These are phyloP conservation scores for Dictyostelium citrinum DNA, from an alignment of 78 protist species.

Conservation along the genomic window DNA sequence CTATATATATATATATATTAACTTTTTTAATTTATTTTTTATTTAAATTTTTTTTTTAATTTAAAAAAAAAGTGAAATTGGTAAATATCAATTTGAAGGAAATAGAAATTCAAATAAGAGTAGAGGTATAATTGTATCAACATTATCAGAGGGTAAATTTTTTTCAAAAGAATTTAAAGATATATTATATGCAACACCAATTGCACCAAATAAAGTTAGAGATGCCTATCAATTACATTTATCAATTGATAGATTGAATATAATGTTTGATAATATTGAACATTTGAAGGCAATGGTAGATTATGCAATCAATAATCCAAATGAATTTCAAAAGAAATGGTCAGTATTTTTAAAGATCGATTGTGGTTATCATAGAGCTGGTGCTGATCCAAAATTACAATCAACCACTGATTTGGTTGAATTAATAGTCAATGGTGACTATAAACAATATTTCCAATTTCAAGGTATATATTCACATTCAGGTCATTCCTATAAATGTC, in stretches of 20 bases:
- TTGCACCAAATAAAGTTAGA: conserved; percentile 10
- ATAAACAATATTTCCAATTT: conserved; percentile 22
- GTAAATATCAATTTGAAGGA: conserved; percentile 40
- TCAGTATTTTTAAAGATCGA: conserved; percentile 67
- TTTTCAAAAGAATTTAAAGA: conserved; percentile 34
- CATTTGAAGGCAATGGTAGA: conserved; percentile 32
- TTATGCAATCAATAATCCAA: not conserved
- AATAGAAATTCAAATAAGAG: not conserved
- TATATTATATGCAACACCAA: conserved; percentile 58
- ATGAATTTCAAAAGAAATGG: conserved; percentile 14
- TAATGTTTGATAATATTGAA: conserved; percentile 64
- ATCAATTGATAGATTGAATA: conserved; percentile 22
- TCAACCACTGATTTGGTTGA: conserved; percentile 22
- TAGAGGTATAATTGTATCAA: conserved; percentile 44
- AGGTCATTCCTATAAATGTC: conserved; percentile 56
- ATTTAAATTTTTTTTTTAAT: not conserved
- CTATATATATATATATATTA: too few species aligned
- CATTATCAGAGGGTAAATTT: conserved; percentile 58
- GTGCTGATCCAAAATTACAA: conserved; percentile 45
- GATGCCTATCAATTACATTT: conserved; percentile 33
- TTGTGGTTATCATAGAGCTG: conserved; percentile 78
- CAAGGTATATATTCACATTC: conserved; percentile 69
- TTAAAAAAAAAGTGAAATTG: conserved; percentile 36
- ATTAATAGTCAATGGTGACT: not conserved
- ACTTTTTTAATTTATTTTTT: too few species aligned